Base-by-base conservation (phyloP, 2,329 filamentous ascomycete genomes). In the Beauveria bassiana region DNA sequence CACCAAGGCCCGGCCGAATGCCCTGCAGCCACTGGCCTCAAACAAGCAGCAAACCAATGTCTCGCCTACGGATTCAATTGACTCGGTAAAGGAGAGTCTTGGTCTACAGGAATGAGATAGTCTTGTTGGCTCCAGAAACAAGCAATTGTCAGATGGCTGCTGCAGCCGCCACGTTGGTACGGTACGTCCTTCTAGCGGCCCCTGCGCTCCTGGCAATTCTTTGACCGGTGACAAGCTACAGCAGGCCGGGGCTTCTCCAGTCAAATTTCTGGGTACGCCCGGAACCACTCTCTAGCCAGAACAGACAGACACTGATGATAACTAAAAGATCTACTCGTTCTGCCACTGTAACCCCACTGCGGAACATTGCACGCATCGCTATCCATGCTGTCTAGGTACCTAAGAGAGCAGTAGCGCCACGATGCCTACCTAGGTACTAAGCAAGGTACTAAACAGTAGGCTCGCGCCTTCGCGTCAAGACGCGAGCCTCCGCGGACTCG, bases 151-250 rank as follows among this genome's bases (percentile, higher is more conserved):
- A 40, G 26, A 45, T 43, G 51, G 56, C 28, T 42, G 34, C 28
- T 55, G 52, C 26, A 55, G 56, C 34, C 34, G 22, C n/a, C 22
- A 40, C 43, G 46, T 24, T 18, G 38, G 57, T 34, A 50, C 1
- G 38, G 57, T 34, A 50, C 1, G 22, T 58, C 24, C 56, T 45
- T 12, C 6, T 24, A 47, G 56, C 56, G 47, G 57, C n/a, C 57
- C 49, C 24, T 50, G 57, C 57, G 34, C 31, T 52, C n/a, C 38
- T 45, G 52, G 24, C 24, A 9, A 26, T n/a, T 59, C 49, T 59
- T 59, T 59, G 38, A 59, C 57, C 57, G 49, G 49, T 59, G 47
- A 52, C 57, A 59, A 59, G 57, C 57, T 52, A 59, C 57, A 59
- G 57, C 12, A 59, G 31, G 45, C 45, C 6, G 14, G 45, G 45